phyloP scores from a whole-genome alignment of 345 rosid genomes.

The Lumnitzera racemosa region DNA sequence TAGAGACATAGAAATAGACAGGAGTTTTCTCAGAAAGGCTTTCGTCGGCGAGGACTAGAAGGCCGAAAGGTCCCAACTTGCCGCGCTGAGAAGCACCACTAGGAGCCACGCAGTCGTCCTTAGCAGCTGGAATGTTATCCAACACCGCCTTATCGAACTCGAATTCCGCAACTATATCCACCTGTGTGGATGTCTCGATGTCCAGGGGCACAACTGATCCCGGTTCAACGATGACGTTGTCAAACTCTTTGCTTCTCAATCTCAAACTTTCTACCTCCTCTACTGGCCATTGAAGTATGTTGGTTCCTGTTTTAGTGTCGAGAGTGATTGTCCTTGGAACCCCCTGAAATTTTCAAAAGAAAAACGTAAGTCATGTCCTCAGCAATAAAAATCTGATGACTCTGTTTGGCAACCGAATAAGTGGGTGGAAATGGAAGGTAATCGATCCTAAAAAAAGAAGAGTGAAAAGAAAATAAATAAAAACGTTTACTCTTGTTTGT shows the following conservation, averaged over 20 bases:
- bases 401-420: too few species aligned
- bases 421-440: too few species aligned
- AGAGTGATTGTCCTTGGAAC: slow-evolving; percentile 64
- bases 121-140: slow-evolving; percentile 23
- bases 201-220: slow-evolving; percentile 57
- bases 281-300: slow-evolving; percentile 81
- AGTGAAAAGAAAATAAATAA: too few species aligned
- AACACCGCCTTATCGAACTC: slow-evolving; percentile 50
- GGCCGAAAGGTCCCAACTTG: slow-evolving; percentile 86
- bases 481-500: background rate
- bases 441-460: too few species aligned
- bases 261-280: slow-evolving; percentile 69
- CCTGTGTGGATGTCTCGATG: slow-evolving; percentile 61
- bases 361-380: background rate
- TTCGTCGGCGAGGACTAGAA: slow-evolving; percentile 65
- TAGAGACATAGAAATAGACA: slow-evolving; percentile 69
- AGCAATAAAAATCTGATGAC: too few species aligned
- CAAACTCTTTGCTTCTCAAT: slow-evolving; percentile 35
- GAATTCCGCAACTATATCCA: slow-evolving; percentile 60
- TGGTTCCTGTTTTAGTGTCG: slow-evolving; percentile 52
- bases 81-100: slow-evolving; percentile 58
- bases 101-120: slow-evolving; percentile 38
- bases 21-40: slow-evolving; percentile 67
- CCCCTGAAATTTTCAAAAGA: slow-evolving; percentile 27
- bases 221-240: slow-evolving; percentile 33